A percentile compares a stretch with the other conserved stretches of the same genome.
These are phyloP conservation scores for Triticum dicoccoides DNA, from an alignment of 176 grass and related monocot species.

Conservation along the genomic window DNA sequence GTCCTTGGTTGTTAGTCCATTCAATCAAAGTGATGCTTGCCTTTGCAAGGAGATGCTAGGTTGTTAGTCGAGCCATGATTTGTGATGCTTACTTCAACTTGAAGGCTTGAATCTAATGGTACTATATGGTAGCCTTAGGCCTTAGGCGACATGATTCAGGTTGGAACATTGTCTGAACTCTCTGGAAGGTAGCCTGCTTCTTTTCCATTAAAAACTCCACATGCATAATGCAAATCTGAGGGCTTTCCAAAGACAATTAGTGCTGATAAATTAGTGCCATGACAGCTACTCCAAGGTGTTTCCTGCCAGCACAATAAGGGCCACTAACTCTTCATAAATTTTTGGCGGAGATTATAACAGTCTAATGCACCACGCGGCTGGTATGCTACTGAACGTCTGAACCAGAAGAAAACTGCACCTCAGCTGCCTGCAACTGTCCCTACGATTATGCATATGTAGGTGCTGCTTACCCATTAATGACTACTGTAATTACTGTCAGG, in stretches of 20 bases:
- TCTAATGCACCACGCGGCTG: too few relatives aligned
- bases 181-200: background rate
- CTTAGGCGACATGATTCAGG: background rate
- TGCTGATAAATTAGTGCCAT: background rate
- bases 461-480: background rate
- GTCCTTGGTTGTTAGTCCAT: constrained; percentile 13
- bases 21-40: constrained; percentile 5
- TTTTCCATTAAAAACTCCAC: background rate
- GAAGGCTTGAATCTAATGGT: background rate
- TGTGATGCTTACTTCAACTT: constrained; percentile 1
- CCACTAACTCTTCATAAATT: too few relatives aligned
- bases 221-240: background rate
- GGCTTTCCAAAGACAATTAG: constrained; percentile 1
- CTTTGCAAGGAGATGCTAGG: background rate
- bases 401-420: background rate
- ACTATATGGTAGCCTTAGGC: background rate
- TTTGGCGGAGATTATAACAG: too few relatives aligned
- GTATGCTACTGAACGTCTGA: background rate
- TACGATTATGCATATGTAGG: background rate
- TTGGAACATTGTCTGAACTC: background rate
- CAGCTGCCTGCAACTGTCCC: background rate
- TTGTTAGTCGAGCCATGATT: background rate
- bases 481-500: background rate
- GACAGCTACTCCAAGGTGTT: background rate
- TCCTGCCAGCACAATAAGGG: background rate